A percentile compares a stretch with the other conserved stretches of the same genome.
Evolutionary conservation across 345 rosid genomes (phyloP).

Genomic region (Odontarrhena argentea): DNA sequence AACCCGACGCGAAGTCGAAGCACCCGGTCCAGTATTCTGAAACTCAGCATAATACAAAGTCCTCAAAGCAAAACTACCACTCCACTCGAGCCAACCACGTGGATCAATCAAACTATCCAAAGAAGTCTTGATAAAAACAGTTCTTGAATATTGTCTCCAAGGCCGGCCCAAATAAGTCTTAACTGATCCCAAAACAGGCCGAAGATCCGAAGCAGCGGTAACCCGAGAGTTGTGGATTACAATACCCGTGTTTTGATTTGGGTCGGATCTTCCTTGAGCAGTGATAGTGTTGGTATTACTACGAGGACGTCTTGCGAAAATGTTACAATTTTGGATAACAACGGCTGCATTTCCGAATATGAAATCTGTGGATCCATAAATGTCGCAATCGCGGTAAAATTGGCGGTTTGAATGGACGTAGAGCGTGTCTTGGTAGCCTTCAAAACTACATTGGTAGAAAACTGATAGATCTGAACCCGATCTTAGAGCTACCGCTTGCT

Average conservation of each 20-base stretch:
- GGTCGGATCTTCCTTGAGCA: conserved; percentile 63
- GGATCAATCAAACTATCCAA: conserved; percentile 56
- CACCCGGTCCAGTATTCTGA: conserved; percentile 56
- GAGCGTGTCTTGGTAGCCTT: conserved; percentile 70
- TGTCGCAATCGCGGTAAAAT: conserved; percentile 61
- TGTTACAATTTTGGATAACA: conserved; percentile 55
- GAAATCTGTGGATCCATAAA: conserved; percentile 64
- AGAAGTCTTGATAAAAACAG: conserved; percentile 52
- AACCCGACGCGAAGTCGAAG: conserved; percentile 49
- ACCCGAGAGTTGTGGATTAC: conserved; percentile 56
- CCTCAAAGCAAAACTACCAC: conserved; percentile 47
- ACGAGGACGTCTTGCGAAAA: conserved; percentile 53
- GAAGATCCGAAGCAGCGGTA: conserved; percentile 54
- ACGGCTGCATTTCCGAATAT: conserved; percentile 71
- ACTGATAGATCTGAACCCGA: conserved; percentile 71
- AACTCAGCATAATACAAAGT: conserved; percentile 67
- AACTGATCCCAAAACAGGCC: conserved; percentile 53
- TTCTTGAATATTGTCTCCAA: conserved; percentile 59
- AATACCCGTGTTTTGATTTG: conserved; percentile 66
- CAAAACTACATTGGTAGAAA: conserved; percentile 62
- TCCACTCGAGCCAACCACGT: conserved; percentile 64
- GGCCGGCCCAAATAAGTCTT: conserved; percentile 62
- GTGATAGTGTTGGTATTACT: conserved; percentile 50
- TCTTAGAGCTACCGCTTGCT: conserved; percentile 72
- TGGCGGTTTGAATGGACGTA: conserved; percentile 68